Percentiles rank a stretch among this genome's conserved stretches.
Conservation (phyloP, 169 alveolate genomes). For the Hammondia hammondi region DNA sequence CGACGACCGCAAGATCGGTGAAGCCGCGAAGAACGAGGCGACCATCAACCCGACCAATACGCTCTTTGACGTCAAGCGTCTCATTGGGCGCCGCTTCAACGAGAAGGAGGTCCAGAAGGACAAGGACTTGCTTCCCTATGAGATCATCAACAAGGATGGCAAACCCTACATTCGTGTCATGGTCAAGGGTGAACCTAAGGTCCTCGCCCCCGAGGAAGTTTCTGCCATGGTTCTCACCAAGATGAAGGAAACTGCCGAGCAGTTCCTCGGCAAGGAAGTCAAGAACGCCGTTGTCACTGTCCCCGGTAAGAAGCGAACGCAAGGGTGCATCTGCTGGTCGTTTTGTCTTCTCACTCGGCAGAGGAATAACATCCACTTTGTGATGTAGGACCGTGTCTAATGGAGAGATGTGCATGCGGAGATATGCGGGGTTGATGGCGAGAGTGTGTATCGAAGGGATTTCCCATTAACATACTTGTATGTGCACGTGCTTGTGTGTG, state of each 20-base stretch:
- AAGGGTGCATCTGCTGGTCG: not conserved
- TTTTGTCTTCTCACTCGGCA: too few relatives aligned
- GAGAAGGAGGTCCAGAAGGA: constrained; percentile 96
- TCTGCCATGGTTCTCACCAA: constrained; percentile 96
- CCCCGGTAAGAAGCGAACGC: constrained; percentile 52
- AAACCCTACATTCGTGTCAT: constrained; percentile 94
- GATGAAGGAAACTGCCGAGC: constrained; percentile 97
- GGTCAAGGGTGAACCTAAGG: constrained; percentile 90
- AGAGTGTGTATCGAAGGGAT: too few relatives aligned
- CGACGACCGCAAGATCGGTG: constrained; percentile 95
- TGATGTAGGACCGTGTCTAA: too few relatives aligned
- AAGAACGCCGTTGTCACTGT: constrained; percentile 82
- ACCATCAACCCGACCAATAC: constrained; percentile 96
- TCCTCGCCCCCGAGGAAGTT: constrained; percentile 98
- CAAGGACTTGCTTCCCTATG: constrained; percentile 95
- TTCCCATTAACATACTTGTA: too few relatives aligned
- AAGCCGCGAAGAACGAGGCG: constrained; percentile 97
- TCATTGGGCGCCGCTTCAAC: constrained; percentile 96
- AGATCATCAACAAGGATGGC: constrained; percentile 91
- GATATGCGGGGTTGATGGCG: too few relatives aligned
- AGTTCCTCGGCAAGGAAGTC: constrained; percentile 95
- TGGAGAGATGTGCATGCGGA: too few relatives aligned
- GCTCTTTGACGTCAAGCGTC: constrained; percentile 96
- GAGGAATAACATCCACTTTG: too few relatives aligned
- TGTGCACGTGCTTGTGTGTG: too few relatives aligned